These are phyloP conservation scores for Cutaneotrichosporon sp. DNA, from an alignment of 1,284 basidiomycete genomes.

Conservation along the genomic window DNA sequence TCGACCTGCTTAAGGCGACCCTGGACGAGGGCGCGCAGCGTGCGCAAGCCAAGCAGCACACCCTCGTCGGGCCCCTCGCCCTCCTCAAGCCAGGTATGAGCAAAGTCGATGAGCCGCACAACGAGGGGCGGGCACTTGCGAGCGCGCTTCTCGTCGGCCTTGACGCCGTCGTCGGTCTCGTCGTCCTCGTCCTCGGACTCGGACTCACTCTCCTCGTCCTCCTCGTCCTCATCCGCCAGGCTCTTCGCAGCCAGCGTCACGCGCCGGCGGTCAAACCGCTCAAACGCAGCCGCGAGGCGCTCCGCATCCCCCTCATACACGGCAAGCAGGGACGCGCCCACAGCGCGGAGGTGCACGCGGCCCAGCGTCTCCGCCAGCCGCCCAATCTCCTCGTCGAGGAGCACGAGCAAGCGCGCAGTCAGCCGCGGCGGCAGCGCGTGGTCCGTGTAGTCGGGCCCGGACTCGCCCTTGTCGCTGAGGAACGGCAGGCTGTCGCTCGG, in stretches of 20 bases:
- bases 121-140: constrained; percentile 56
- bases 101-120: constrained; percentile 87
- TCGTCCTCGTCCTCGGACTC: constrained; percentile 37
- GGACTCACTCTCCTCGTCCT: constrained; percentile 34
- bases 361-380: constrained; percentile 56
- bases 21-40: constrained; percentile 58
- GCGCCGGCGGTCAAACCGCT: constrained; percentile 45
- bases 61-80: constrained; percentile 76
- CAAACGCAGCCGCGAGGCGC: constrained; percentile 51
- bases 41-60: constrained; percentile 66
- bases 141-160: constrained; percentile 38
- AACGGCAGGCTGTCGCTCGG: constrained; percentile 25
- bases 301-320: constrained; percentile 71
- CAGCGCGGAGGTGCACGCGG: constrained; percentile 67
- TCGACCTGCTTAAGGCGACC: constrained; percentile 34
- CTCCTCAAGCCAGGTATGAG: constrained; percentile 67
- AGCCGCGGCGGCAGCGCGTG: constrained; percentile 56
- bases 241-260: constrained; percentile 6
- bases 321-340: constrained; percentile 74
- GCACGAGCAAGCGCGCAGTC: constrained; percentile 58
- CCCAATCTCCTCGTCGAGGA: constrained; percentile 52
- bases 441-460: constrained; percentile 13
- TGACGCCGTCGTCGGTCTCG: constrained; percentile 25
- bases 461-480: background rate
- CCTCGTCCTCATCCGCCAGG: constrained; percentile 37